Conservation (phyloP, 495 filamentous ascomycete genomes). For the Pseudevernia furfuracea region DNA sequence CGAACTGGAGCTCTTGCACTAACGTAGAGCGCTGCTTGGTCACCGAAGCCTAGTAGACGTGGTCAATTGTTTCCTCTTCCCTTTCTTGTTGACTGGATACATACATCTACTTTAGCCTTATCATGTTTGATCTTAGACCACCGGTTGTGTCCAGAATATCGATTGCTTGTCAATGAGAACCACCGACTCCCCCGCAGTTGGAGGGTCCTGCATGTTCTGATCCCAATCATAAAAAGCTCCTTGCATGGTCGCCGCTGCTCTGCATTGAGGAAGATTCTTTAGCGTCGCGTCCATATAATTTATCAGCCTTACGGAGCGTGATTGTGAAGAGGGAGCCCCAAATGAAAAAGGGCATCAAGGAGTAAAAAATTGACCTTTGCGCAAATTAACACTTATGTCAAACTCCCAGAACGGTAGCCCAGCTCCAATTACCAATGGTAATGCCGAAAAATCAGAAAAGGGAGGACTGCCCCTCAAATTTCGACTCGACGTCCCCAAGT, state of each 20-base stretch:
- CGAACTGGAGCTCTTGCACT: conserved; percentile 45
- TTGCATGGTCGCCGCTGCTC: neutral
- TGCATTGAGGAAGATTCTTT: neutral
- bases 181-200: conserved; percentile 8
- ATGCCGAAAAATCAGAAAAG: conserved; percentile 6
- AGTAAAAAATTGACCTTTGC: neutral
- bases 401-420: conserved; percentile 7
- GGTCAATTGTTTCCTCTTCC: neutral
- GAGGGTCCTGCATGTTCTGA: conserved; percentile 2
- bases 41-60: conserved; percentile 33
- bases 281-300: neutral
- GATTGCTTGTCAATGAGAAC: conserved; percentile 29
- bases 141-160: conserved; percentile 67
- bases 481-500: conserved; percentile 78
- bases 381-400: conserved; percentile 22
- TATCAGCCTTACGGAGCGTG: neutral
- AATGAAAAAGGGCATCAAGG: neutral
- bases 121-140: conserved; percentile 96
- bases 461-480: conserved; percentile 13
- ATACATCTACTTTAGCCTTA: conserved; percentile 70
- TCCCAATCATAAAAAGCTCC: neutral
- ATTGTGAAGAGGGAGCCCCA: neutral
- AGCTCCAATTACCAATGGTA: conserved; percentile 16
- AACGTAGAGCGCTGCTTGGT: conserved; percentile 45
- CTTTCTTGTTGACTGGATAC: neutral